These are phyloP conservation scores for Penicillium sp. DNA, from an alignment of 2,329 filamentous ascomycete species.

Conservation along the genomic window DNA sequence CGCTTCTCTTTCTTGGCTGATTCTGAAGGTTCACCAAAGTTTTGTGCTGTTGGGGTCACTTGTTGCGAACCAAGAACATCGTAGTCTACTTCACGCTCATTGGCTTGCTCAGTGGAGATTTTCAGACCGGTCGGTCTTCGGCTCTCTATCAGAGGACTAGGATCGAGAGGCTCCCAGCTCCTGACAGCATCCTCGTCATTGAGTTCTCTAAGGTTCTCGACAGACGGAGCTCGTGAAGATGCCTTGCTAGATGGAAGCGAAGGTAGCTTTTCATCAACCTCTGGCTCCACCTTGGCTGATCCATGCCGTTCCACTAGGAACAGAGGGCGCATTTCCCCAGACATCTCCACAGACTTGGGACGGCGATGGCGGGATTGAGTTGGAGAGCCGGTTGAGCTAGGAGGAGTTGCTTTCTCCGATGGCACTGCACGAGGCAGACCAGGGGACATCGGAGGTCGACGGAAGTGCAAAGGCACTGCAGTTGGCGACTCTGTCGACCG, in stretches of 20 bases:
- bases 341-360: slow-evolving; percentile 51
- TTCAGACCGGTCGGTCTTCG: slow-evolving; percentile 29
- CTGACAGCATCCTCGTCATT: slow-evolving; percentile 27
- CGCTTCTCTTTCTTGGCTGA: slow-evolving; percentile 39
- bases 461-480: slow-evolving; percentile 58
- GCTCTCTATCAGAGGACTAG: slow-evolving; percentile 24
- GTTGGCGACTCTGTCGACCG: slow-evolving; percentile 49
- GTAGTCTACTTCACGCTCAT: slow-evolving; percentile 30
- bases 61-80: slow-evolving; percentile 64
- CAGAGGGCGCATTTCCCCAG: slow-evolving; percentile 73
- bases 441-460: slow-evolving; percentile 51
- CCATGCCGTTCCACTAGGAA: slow-evolving; percentile 73
- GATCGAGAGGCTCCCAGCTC: slow-evolving; percentile 33
- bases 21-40: slow-evolving; percentile 38
- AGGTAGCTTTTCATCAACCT: slow-evolving; percentile 46
- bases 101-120: slow-evolving; percentile 35
- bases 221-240: slow-evolving; percentile 50
- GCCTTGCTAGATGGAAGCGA: slow-evolving; percentile 54
- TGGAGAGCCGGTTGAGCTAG: slow-evolving; percentile 39
- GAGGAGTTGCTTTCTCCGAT: slow-evolving; percentile 9
- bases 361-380: slow-evolving; percentile 47
- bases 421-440: slow-evolving; percentile 43
- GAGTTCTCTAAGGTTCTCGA: slow-evolving; percentile 40
- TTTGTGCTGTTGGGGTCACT: slow-evolving; percentile 66
- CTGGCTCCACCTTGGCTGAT: slow-evolving; percentile 40